Base-by-base conservation (phyloP, 345 rosid species). In the Citrus sp. region DNA sequence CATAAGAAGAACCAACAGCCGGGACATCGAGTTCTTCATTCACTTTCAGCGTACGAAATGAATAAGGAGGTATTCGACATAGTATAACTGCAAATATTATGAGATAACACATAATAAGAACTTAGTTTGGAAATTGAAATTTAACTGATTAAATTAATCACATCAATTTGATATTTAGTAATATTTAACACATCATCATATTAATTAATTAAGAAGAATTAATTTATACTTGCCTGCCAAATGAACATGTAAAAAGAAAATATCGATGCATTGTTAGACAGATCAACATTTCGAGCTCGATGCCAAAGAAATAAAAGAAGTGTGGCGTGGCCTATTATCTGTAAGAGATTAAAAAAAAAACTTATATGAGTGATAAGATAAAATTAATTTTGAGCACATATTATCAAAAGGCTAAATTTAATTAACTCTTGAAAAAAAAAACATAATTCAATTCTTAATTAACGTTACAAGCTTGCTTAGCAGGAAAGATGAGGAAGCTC, bases 241-340 rank as follows among this genome's bases (percentile, higher is more conserved):
- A 82, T 85, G 79, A 85, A 80, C 86, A 82, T 78, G 55, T 82
- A 82, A 56, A 82, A 82, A 3, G 79, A 78, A 60, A 82, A 25
- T 27, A 69, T 64, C 1, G 86, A 78, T 16, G 67, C 49, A 24
- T 82, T 78, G 30, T 67, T 78, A 1, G 78, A 55, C 2, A 83
- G 37, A 75, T 85, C 86, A 21, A 73, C 74, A 25, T 74, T 72
- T 62, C 62, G 67, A 75, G 86, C 86, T 63, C 73, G 74, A 51
- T 61, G 14, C 84, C 79, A 85, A 51, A 85, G 30, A 6, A 56
- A 1, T 7, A 32, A 27, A 28, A 80, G 86, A 3, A 85, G 75
- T 6, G 75, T n/a, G 27, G 58, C 24, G n/a, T 85, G 86, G 34
- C 88, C 82, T 12, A 76, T 22, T 46, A 80, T 64, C 86, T 85